Conservation (phyloP, 1,139 yeast genomes). For the Candida tropicalis region DNA sequence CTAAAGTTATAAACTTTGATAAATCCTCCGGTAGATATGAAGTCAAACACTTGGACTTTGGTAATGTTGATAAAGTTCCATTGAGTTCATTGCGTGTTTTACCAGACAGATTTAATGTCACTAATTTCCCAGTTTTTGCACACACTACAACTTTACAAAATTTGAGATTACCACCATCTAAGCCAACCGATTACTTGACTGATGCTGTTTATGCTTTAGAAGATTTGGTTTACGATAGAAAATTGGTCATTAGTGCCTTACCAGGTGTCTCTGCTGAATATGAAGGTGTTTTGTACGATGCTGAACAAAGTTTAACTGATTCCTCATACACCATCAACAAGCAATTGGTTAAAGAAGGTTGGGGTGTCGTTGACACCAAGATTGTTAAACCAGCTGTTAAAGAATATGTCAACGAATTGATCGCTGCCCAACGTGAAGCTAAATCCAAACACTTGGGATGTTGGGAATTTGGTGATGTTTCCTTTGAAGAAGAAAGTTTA, state of each 20-base stretch:
- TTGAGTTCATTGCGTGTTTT: slow-evolving; percentile 52
- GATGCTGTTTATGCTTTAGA: slow-evolving; percentile 63
- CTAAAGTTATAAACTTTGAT: slow-evolving; percentile 54
- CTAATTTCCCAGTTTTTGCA: slow-evolving; percentile 56
- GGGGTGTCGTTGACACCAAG: slow-evolving; percentile 58
- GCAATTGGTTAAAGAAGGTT: slow-evolving; percentile 64
- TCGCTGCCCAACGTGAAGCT: slow-evolving; percentile 50
- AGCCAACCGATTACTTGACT: slow-evolving; percentile 59
- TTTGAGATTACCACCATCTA: slow-evolving; percentile 61
- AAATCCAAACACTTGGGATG: slow-evolving; percentile 61
- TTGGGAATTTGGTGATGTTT: slow-evolving; percentile 82
- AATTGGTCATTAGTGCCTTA: slow-evolving; percentile 59
- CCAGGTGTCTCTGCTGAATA: slow-evolving; percentile 46
- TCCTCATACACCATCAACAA: slow-evolving; percentile 65
- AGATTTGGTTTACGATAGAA: slow-evolving; percentile 55
- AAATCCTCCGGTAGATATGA: slow-evolving; percentile 47
- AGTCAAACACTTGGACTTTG: slow-evolving; percentile 68
- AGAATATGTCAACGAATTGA: slow-evolving; percentile 41
- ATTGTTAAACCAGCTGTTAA: slow-evolving; percentile 35
- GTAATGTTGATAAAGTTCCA: slow-evolving; percentile 55
- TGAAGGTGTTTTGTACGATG: slow-evolving; percentile 61
- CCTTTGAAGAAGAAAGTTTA: slow-evolving; percentile 55
- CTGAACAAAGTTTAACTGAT: slow-evolving; percentile 58
- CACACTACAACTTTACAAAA: slow-evolving; percentile 58
- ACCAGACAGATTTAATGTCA: slow-evolving; percentile 52